Evolutionary conservation across 2,329 filamentous ascomycete species (phyloP).

Genomic region (Aspergillus caelatus): DNA sequence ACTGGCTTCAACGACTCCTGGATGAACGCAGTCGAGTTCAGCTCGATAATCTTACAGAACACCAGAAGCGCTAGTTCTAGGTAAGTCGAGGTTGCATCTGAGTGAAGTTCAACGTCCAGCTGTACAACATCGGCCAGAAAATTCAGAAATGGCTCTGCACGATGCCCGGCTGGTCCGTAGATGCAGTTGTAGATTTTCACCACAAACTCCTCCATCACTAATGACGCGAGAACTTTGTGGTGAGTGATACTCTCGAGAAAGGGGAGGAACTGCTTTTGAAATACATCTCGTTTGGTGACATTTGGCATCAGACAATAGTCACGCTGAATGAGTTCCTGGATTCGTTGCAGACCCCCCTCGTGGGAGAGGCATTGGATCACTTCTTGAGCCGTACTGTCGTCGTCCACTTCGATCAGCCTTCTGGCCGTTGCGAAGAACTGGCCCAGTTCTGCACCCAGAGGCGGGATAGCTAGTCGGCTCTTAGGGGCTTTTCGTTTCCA

Average conservation of each 20-base stretch:
- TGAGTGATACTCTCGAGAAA: conserved; percentile 48
- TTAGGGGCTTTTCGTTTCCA: conserved; percentile 12
- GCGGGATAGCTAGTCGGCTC: not conserved
- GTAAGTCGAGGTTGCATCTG: conserved; percentile 7
- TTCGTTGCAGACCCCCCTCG: conserved; percentile 32
- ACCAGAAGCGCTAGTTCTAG: conserved; percentile 27
- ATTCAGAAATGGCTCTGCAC: conserved; percentile 39
- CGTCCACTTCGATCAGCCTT: conserved; percentile 27
- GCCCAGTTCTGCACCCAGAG: conserved; percentile 3
- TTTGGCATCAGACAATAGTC: conserved; percentile 1
- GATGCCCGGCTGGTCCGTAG: conserved; percentile 44
- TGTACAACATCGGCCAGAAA: conserved; percentile 28
- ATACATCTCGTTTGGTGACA: conserved; percentile 17
- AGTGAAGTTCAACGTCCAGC: not conserved
- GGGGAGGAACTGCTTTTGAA: conserved; percentile 37
- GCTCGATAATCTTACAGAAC: conserved; percentile 36
- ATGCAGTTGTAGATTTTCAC: conserved; percentile 50
- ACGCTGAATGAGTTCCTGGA: conserved; percentile 27
- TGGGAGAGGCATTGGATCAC: conserved; percentile 32
- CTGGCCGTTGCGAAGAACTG: conserved; percentile 30
- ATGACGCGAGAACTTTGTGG: conserved; percentile 43
- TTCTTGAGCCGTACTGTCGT: conserved; percentile 25
- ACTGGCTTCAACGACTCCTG: conserved; percentile 25
- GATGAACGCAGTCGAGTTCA: conserved; percentile 42
- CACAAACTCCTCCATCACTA: conserved; percentile 46